Conservation (phyloP, 2,329 filamentous ascomycete species). For the Pseudocercospora crystallina region DNA sequence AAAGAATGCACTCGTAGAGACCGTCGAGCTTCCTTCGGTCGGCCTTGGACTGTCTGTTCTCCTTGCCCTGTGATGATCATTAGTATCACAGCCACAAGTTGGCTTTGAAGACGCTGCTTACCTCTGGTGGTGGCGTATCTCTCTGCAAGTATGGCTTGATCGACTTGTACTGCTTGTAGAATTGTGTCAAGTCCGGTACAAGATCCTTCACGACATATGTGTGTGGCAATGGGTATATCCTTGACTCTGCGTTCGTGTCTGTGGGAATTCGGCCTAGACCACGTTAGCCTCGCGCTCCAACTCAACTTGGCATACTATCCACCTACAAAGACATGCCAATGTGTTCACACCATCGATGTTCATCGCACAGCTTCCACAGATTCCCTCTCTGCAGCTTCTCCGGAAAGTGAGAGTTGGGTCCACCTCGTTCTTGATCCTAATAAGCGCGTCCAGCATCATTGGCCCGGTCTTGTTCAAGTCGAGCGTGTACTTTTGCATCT, state of each 20-base stretch:
- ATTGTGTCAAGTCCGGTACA: slow-evolving; percentile 94
- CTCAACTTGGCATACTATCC: no score
- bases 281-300: background rate
- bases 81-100: slow-evolving; percentile 1
- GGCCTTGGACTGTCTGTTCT: slow-evolving; percentile 85
- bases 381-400: slow-evolving; percentile 93
- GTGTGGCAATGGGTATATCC: slow-evolving; percentile 97
- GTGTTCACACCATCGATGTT: slow-evolving; percentile 99
- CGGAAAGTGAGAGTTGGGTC: slow-evolving; percentile 96
- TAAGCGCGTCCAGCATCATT: slow-evolving; percentile 95
- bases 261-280: slow-evolving; percentile 84
- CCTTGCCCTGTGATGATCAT: slow-evolving; percentile 67
- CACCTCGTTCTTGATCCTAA: slow-evolving; percentile 98
- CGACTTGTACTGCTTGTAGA: slow-evolving; percentile 99
- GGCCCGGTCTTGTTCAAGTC: slow-evolving; percentile 99
- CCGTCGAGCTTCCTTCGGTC: slow-evolving; percentile 97
- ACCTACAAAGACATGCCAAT: slow-evolving; percentile 92
- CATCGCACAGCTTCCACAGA: slow-evolving; percentile 98
- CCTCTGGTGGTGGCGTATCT: slow-evolving; percentile 77
- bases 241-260: slow-evolving; percentile 75
- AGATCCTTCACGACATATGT: slow-evolving; percentile 99
- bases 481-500: slow-evolving; percentile 91
- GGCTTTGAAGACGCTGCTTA: slow-evolving; percentile 49
- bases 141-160: slow-evolving; percentile 98
- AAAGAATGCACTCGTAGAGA: slow-evolving; percentile 98